Evolutionary conservation across 2,329 filamentous ascomycete species (phyloP), one percentile per base, ranked within the genome.

Genomic region (Dactylonectria macrodidyma): DNA sequence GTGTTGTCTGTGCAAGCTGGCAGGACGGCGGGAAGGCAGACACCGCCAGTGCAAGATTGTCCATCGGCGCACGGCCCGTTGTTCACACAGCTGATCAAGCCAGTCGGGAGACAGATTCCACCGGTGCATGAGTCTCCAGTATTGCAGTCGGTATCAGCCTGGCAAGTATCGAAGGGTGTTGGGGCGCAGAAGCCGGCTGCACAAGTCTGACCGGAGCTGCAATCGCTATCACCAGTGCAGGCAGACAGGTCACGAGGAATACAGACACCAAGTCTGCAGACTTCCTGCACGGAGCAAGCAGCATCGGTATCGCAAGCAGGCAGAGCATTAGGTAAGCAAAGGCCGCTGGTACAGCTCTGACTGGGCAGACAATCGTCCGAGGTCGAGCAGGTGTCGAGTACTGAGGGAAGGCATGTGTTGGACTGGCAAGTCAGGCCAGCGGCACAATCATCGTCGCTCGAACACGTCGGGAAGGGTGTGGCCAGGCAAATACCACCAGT

Each of bases 241-340:
- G 51, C 19, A 3, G 26, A 3, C 2, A 62, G 59, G 14, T 44
- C 59, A 7, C 61, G 33, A 51, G 61, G 61, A 44, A 63, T 36
- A 19, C 61, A 63, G 8, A 63, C 61, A 8, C 52, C 46, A 11
- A 65, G 12, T 41, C 48, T 30, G 48, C 62, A 65, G 8, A 59
- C 62, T 1, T 46, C 22, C 26, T 22, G 9, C 58, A 14, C 24
- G 14, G 55, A 65, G 19, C 24, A 36, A 19, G 33, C 24, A 7
- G 59, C 62, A 2, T 41, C 56, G 5, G 48, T 14, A 10, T 19
- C 19, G 19, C 62, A 65, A 3, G 19, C 33, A 3, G 62, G 56
- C 16, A 65, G 30, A 26, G 55, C 47, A 8, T 38, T 54, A 1
- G 62, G 62, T 2, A 65, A 36, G 46, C 62, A 65, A 4, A 65